Base-by-base conservation (phyloP, 495 filamentous ascomycete species). In the Copromyces sp. region DNA sequence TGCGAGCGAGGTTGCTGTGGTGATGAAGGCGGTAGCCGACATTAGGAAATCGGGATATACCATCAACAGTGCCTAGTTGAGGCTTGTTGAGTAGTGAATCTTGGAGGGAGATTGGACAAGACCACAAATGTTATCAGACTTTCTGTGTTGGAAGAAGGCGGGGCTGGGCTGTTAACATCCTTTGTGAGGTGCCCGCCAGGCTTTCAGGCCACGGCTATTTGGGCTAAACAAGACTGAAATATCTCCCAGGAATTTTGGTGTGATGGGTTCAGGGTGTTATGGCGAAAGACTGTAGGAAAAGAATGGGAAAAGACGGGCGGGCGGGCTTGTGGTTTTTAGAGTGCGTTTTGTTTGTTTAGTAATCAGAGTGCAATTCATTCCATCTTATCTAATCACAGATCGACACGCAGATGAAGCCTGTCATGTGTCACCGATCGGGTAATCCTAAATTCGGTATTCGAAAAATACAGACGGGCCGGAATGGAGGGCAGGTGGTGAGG, bases 11-110 rank as follows among this genome's bases (percentile, higher is more conserved):
- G 68, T 75, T 0, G 70, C 65, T 5, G 72, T 69, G 8, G 78
- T 82, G 3, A 65, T 44, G 73, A 78, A 79, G 74, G 74, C 76
- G 2, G 37, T 80, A 9, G 72, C 69, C 2, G 75, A 78, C 39
- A 71, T 76, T 59, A 73, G 40, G 68, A 75, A 73, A 73, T 77
- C 78, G 39, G 80, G 79, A 16, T 76, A 73, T 29, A 68, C 39
- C 24, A 73, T 78, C 69, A 61, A 69, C 16, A 61, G 12, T 35
- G 29, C 53, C 53, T 61, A 61, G 29, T 9, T 17, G 53, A 61
- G 53, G 53, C 29, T 8, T 35, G 29, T 61, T 35, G 53, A 16
- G 29, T 17, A 29, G 53, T 32, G 12, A 14, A 29, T 29, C 3
- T 20, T 2, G 9, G 45, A 53, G 20, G 20, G 45, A 29, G 9